Percentiles rank a stretch among this genome's conserved stretches.
phyloP scores from a whole-genome alignment of 1,139 yeast species.

The Candida freyschussii region DNA sequence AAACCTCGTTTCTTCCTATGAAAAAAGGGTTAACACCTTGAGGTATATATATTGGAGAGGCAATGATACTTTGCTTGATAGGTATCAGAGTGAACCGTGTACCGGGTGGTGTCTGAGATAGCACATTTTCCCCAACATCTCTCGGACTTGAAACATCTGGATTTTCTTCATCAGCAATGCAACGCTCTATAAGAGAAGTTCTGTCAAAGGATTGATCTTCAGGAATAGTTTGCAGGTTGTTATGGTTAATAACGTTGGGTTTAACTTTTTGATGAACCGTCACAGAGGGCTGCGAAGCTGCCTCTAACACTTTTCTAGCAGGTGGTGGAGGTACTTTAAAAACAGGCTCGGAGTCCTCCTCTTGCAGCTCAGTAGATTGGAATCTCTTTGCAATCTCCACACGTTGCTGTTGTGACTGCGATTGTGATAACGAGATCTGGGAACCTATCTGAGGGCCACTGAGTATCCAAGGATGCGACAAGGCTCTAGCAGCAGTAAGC shows the following conservation, averaged over 20 bases:
- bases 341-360: conserved; percentile 15
- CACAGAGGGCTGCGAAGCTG: conserved; percentile 4
- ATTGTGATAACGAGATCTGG: conserved; percentile 62
- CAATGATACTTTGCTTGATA: conserved; percentile 34
- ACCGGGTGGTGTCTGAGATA: conserved; percentile 34
- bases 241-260: conserved; percentile 1
- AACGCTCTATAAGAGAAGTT: conserved; percentile 17
- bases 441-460: conserved; percentile 25
- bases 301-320: conserved; percentile 18
- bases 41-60: conserved; percentile 48
- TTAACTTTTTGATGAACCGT: conserved; percentile 1
- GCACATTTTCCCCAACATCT: not conserved
- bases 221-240: conserved; percentile 3
- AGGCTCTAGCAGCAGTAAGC: conserved; percentile 66
- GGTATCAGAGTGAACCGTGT: conserved; percentile 48
- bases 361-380: conserved; percentile 9
- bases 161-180: conserved; percentile 1
- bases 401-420: conserved; percentile 62
- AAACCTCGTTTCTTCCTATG: conserved; percentile 59
- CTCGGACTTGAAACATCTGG: not conserved
- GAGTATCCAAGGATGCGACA: conserved; percentile 55
- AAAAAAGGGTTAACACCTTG: conserved; percentile 61
- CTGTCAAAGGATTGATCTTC: conserved; percentile 20
- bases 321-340: conserved; percentile 32
- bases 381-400: conserved; percentile 39